Conservation (phyloP, 1,139 yeast species). For the Pichia sp. region DNA sequence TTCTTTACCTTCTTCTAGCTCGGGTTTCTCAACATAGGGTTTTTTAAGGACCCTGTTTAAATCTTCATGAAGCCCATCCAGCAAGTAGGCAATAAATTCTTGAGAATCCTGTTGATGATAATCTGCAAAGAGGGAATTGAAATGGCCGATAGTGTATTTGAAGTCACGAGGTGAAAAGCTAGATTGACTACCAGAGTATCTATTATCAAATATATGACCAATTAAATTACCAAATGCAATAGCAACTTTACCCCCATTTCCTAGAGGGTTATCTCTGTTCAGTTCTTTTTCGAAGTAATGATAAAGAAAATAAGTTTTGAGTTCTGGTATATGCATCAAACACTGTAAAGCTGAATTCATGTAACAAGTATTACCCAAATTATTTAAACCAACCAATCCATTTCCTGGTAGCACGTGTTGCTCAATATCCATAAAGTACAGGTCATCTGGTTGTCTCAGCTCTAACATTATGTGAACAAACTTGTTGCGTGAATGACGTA, state of each 20-base stretch:
- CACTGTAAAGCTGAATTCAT: conserved; percentile 97
- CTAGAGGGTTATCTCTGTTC: conserved; percentile 73
- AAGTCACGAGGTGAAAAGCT: conserved; percentile 66
- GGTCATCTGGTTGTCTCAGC: conserved; percentile 20
- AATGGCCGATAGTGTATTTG: conserved; percentile 71
- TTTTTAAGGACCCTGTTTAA: conserved; percentile 73
- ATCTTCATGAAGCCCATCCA: conserved; percentile 93
- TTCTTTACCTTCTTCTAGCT: conserved; percentile 53
- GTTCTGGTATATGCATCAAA: conserved; percentile 77
- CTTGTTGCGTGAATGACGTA: conserved; percentile 10
- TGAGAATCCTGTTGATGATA: conserved; percentile 94
- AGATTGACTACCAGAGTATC: conserved; percentile 21
- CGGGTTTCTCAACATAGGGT: conserved; percentile 89
- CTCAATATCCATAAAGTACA: conserved; percentile 21
- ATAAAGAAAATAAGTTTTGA: conserved; percentile 64
- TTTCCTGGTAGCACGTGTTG: conserved; percentile 26
- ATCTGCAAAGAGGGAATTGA: conserved; percentile 76
- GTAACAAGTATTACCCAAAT: conserved; percentile 90
- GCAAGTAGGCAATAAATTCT: conserved; percentile 80
- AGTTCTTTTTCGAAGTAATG: conserved; percentile 60
- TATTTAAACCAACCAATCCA: conserved; percentile 62
- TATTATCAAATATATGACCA: conserved; percentile 46
- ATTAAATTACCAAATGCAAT: conserved; percentile 61
- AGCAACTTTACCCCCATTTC: conserved; percentile 78
- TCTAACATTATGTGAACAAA: conserved; percentile 21